These are phyloP conservation scores for Penicillium canescens DNA, from an alignment of 495 filamentous ascomycete genomes.

Conservation along the genomic window DNA sequence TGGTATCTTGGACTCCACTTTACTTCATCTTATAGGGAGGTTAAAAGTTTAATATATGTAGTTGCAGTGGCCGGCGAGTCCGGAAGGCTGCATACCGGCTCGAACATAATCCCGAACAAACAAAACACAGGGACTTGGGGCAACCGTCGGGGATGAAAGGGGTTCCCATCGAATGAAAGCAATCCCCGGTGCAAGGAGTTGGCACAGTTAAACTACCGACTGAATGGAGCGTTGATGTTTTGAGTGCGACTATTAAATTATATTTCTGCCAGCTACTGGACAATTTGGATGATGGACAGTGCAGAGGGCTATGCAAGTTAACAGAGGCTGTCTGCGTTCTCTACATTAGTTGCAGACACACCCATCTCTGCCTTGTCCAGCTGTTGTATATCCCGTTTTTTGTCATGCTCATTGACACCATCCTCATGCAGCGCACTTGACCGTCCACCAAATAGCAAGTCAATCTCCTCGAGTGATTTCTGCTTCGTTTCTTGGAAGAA, in stretches of 20 bases:
- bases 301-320: neutral
- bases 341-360: constrained; percentile 17
- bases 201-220: too few species aligned
- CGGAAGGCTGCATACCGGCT: too few species aligned
- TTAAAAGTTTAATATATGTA: too few species aligned
- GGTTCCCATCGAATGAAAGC: too few species aligned
- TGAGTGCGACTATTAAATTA: neutral
- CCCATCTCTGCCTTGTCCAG: constrained; percentile 17
- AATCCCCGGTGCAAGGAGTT: too few species aligned
- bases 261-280: neutral
- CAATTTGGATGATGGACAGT: too few species aligned
- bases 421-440: constrained; percentile 31
- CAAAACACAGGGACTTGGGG: too few species aligned
- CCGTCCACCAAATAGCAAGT: constrained; percentile 53
- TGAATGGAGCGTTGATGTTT: too few species aligned
- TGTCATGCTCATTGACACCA: constrained; percentile 21
- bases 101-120: too few species aligned
- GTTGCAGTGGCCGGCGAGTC: too few species aligned
- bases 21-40: too few species aligned
- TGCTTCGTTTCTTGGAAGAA: constrained; percentile 58
- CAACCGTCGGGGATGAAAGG: too few species aligned
- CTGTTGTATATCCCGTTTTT: constrained; percentile 17
- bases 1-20: neutral
- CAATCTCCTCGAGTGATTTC: constrained; percentile 57
- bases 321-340: constrained; percentile 2